Evolutionary conservation across 1,284 basidiomycete species (phyloP), one percentile per base, ranked within the genome.

Genomic region (Papiliotrema terrestris): DNA sequence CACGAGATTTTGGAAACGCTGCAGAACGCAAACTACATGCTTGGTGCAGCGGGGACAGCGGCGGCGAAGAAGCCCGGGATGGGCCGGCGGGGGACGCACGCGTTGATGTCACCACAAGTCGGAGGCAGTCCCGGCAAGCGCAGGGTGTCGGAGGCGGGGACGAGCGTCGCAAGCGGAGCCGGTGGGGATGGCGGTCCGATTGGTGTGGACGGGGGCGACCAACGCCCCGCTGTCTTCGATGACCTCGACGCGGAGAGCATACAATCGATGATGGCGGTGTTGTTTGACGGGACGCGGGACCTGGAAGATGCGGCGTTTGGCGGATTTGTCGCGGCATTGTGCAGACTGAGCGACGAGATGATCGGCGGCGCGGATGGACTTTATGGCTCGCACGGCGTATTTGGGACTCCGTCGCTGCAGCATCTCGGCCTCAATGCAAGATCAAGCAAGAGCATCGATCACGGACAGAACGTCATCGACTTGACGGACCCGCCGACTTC

Each of bases 11-110:
- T 98, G 45, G 92, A 96, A 68, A 85, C 87, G 1, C 76, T 96
- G 37, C 92, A 96, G 75, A 95, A 93, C 64, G 91, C 92, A 6
- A 91, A 94, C 63, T 92, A 91, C 67, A 89, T 96, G 17, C 79
- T 96, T 26, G 83, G 84, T 2, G 29, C 29, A 11, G 29, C 29
- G 29, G 29, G 29, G 29, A 6, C 29, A 5, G 29, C 29, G 29
- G 79, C 83, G 49, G 86, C 83, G 62, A 57, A 62, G 32, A 54
- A 62, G 11, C 45, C 39, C 2, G 44, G 51, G n/a, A 50, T 49
- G 3, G 42, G 62, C 25, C 49, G 60, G 32, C 52, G 60, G 5
- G 57, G 60, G 22, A 55, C 54, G n/a, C 35, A 52, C 3, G 56
- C 49, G 3, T 32, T 32, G 29, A 32, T 32, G 29, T 57, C 60